Evolutionary conservation across 805 yeast genomes (phyloP), one percentile per base, ranked within the genome.

Genomic region (Blastobotrys muscicola): DNA sequence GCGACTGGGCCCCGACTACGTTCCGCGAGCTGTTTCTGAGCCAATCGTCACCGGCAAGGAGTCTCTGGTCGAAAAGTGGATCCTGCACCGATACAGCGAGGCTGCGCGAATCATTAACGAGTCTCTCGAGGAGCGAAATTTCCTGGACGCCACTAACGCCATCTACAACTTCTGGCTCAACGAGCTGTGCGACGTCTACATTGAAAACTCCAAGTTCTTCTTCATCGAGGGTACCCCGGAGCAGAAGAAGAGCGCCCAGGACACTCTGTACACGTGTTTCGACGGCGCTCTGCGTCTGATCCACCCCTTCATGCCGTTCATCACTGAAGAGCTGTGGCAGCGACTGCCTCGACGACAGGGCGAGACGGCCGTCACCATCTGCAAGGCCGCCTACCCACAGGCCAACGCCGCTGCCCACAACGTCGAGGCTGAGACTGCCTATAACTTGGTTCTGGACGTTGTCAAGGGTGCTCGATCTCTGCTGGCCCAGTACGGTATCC

Each of bases 291-390:
- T 90, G 69, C 81, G 75, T 62, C 62, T 92, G 69, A 92, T 90
- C 55, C 97, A 90, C 62, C 98, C 98, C 63, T 92, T 86, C 72
- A 92, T 92, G 98, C 98, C 98, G 33, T 92, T 78, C 62, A 71
- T 92, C 53, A 82, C 97, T 39, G 98, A 92, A 68, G 98, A 92
- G 72, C 78, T 92, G 85, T 92, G 97, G 97, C 98, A 92, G 71
- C 85, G 97, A 68, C 71, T 92, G 59, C 97, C 97, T 56, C 82
- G 83, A 59, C 80, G 96, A 61, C 74, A 76, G 6, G 68, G 78
- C 43, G 96, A 85, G 56, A 66, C 67, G 15, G 70, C 86, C 23
- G 69, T 65, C 41, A 74, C 96, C 14, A 86, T 92, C 62, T 80
- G 79, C 41, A 76, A 77, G 60, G 94, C 96, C 35, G 55, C 71